Evolutionary conservation across 441 rosid species (phyloP).

Genomic region (Populus hybrid): DNA sequence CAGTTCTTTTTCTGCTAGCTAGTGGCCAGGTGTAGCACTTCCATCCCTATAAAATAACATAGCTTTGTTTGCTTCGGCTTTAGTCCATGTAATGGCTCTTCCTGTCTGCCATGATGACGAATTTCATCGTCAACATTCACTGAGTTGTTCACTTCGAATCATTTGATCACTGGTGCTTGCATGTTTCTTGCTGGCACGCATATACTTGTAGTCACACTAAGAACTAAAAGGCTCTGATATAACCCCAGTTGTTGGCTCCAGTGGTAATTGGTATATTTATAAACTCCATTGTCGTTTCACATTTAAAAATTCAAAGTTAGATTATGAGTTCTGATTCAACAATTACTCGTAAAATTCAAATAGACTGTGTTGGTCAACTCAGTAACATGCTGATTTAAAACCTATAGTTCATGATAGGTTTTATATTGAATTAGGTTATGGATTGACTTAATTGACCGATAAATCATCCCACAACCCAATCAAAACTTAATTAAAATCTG

Average conservation of each 20-base stretch:
- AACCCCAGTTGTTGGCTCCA: no score
- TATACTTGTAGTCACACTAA: background rate
- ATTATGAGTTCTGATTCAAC: no score
- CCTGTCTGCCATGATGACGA: background rate
- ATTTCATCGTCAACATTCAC: background rate
- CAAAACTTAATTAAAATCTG: no score
- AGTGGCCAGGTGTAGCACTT: background rate
- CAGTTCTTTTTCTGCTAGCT: background rate
- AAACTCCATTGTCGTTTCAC: no score
- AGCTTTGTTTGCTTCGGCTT: background rate
- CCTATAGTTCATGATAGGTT: no score
- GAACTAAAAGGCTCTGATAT: background rate
- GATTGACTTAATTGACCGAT: no score
- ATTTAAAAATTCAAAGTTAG: no score
- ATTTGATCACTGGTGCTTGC: background rate
- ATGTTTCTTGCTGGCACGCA: background rate
- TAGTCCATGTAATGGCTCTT: background rate
- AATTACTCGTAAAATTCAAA: no score
- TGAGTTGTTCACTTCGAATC: background rate
- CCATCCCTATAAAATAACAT: background rate
- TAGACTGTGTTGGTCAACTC: fast-evolving
- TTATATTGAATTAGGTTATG: no score
- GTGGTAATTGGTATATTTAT: no score
- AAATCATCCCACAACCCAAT: no score
- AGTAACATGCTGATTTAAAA: no score